Conservation (phyloP, 805 yeast genomes). For the Blastobotrys attinorum region DNA sequence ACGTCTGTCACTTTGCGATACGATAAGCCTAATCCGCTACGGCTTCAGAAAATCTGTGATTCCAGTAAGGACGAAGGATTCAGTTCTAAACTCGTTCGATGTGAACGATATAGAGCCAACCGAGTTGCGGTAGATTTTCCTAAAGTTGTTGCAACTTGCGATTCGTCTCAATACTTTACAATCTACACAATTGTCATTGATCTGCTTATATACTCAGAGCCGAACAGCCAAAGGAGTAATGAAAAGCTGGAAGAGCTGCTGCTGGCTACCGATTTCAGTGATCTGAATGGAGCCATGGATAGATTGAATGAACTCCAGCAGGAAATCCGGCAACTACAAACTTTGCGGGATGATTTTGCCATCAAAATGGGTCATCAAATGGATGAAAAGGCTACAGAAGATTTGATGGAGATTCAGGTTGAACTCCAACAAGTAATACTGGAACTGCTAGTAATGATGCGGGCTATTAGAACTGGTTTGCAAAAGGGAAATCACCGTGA, state of each 20-base stretch:
- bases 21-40: constrained; percentile 45
- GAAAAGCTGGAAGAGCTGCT: constrained; percentile 58
- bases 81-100: constrained; percentile 13
- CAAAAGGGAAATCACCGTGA: constrained; percentile 28
- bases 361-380: constrained; percentile 43
- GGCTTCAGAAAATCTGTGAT: constrained; percentile 28
- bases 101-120: constrained; percentile 29
- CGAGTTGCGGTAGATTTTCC: constrained; percentile 61
- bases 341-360: constrained; percentile 39
- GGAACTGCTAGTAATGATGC: constrained; percentile 29
- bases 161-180: constrained; percentile 65
- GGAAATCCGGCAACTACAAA: constrained; percentile 35
- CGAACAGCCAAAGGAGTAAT: constrained; percentile 47
- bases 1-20: constrained; percentile 55
- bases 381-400: constrained; percentile 28
- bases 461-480: constrained; percentile 28
- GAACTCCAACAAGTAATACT: constrained; percentile 22
- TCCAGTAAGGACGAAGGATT: constrained; percentile 14
- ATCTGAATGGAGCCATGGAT: constrained; percentile 41
- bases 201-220: constrained; percentile 66
- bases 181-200: constrained; percentile 56
- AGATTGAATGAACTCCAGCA: constrained; percentile 44
- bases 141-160: constrained; percentile 54
- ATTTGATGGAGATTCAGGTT: constrained; percentile 24
- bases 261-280: constrained; percentile 63